These are phyloP conservation scores for Yarrowia sp. DNA, from an alignment of 805 yeast genomes.

Conservation along the genomic window DNA sequence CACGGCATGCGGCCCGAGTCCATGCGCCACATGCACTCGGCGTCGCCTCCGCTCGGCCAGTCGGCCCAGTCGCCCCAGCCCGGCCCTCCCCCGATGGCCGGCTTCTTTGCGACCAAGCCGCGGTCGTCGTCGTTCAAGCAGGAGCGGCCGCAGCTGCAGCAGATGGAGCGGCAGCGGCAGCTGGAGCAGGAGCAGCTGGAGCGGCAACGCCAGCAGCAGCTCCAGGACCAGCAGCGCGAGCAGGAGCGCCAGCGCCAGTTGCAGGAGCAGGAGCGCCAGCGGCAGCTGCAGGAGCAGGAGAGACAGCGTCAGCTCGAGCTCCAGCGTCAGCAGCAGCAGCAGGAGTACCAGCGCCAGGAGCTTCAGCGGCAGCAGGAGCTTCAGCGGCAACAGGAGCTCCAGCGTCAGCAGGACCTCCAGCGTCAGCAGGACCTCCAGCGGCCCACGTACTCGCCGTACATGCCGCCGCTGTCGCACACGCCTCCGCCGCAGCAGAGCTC, in stretches of 20 bases:
- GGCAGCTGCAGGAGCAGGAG: slow-evolving; percentile 12
- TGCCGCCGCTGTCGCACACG: slow-evolving; percentile 16
- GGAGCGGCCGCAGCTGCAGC: background rate
- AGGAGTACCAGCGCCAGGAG: background rate
- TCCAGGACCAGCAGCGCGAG: background rate
- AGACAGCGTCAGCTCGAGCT: background rate
- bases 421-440: background rate
- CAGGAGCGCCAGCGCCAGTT: background rate
- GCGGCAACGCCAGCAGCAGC: background rate
- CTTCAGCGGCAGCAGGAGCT: background rate
- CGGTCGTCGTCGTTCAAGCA: slow-evolving; percentile 18
- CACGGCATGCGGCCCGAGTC: background rate
- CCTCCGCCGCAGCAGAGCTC: slow-evolving; percentile 17
- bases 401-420: slow-evolving; percentile 1
- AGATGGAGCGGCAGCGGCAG: background rate
- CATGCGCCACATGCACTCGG: slow-evolving; percentile 9
- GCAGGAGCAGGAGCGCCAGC: background rate
- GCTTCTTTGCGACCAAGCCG: slow-evolving; percentile 17
- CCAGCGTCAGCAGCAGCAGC: background rate
- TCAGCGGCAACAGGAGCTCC: background rate
- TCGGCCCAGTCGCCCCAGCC: slow-evolving; percentile 5
- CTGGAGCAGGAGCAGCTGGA: no score
- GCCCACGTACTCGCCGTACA: background rate
- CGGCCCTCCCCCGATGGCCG: slow-evolving; percentile 20
- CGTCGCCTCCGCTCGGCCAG: slow-evolving; percentile 1